A percentile compares a stretch with the other conserved stretches of the same genome.
These are phyloP conservation scores for Collybiopsis confluens DNA, from an alignment of 768 basidiomycete genomes.

Conservation along the genomic window DNA sequence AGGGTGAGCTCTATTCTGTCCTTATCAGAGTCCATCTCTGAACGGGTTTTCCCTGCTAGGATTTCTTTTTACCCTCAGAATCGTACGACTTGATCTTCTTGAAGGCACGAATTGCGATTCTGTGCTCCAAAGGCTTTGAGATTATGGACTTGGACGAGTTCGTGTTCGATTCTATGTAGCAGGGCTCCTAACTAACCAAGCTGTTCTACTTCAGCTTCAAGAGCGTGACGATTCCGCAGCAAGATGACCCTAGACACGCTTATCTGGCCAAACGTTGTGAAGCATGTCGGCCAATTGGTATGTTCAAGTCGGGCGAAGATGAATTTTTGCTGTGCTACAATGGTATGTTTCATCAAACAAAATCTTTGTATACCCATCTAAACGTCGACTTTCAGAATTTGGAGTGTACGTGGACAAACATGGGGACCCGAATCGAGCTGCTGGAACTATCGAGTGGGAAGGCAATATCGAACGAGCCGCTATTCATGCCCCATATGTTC, in stretches of 20 bases:
- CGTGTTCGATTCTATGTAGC: conserved; percentile 23
- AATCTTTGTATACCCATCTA: background rate
- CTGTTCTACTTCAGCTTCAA: conserved; percentile 58
- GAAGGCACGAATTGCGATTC: conserved; percentile 88
- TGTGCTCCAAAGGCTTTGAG: conserved; percentile 93
- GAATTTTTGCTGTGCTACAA: conserved; percentile 90
- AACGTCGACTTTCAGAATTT: conserved; percentile 54
- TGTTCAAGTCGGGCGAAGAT: conserved; percentile 82
- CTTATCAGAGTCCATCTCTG: background rate
- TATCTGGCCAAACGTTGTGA: conserved; percentile 79
- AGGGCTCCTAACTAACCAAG: conserved; percentile 60
- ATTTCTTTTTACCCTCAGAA: conserved; percentile 92
- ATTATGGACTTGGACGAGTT: conserved; percentile 96
- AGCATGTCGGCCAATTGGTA: conserved; percentile 77
- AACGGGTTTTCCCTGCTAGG: background rate
- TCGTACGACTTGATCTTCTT: conserved; percentile 89
- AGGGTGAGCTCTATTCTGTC: conserved; percentile 34
- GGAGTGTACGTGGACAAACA: conserved; percentile 90
- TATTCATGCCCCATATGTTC: conserved; percentile 83
- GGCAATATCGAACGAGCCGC: conserved; percentile 86
- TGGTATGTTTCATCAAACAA: conserved; percentile 47
- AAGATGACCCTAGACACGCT: conserved; percentile 62
- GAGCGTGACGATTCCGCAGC: conserved; percentile 84
- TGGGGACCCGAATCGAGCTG: conserved; percentile 74
- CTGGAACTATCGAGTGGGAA: conserved; percentile 89